These are phyloP conservation scores for Leucocoprinus sp. DNA, from an alignment of 768 basidiomycete genomes.

Conservation along the genomic window DNA sequence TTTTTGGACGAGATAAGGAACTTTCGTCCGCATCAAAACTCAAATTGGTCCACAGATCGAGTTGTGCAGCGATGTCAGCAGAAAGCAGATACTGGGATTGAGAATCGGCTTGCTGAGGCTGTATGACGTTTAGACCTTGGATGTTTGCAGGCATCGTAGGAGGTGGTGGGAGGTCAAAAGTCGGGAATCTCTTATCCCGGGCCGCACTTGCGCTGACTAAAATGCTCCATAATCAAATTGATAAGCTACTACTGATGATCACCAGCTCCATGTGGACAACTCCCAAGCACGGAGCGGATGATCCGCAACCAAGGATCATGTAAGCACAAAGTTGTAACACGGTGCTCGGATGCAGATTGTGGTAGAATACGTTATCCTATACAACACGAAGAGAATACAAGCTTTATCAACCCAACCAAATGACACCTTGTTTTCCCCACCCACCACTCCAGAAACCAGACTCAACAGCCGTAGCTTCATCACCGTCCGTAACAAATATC, in stretches of 20 bases:
- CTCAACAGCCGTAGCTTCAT: slow-evolving; percentile 21
- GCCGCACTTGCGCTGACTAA: too few species aligned
- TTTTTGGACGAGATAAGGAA: slow-evolving; percentile 24
- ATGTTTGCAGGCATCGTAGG: slow-evolving; percentile 52
- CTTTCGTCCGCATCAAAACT: slow-evolving; percentile 72
- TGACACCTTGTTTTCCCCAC: slow-evolving; percentile 30
- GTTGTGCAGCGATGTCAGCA: slow-evolving; percentile 65
- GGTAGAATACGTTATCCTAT: too few species aligned
- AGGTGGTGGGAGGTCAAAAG: too few species aligned
- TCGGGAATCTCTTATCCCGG: too few species aligned
- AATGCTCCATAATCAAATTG: too few species aligned
- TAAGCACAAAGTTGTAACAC: too few species aligned
- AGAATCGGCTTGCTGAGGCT: slow-evolving; percentile 33
- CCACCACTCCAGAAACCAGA: slow-evolving; percentile 35
- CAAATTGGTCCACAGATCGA: slow-evolving; percentile 80
- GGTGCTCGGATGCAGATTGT: too few species aligned
- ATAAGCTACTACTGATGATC: too few species aligned
- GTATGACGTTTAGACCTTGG: slow-evolving; percentile 77
- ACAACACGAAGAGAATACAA: too few species aligned
- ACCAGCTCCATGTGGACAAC: too few species aligned
- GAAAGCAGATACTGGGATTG: slow-evolving; percentile 54
- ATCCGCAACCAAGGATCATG: too few species aligned
- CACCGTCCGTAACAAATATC: slow-evolving; percentile 44
- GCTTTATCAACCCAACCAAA: slow-evolving; percentile 34
- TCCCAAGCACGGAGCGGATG: too few species aligned